Base-by-base conservation (phyloP, 208 protist species). In the Crithidia expoeki region DNA sequence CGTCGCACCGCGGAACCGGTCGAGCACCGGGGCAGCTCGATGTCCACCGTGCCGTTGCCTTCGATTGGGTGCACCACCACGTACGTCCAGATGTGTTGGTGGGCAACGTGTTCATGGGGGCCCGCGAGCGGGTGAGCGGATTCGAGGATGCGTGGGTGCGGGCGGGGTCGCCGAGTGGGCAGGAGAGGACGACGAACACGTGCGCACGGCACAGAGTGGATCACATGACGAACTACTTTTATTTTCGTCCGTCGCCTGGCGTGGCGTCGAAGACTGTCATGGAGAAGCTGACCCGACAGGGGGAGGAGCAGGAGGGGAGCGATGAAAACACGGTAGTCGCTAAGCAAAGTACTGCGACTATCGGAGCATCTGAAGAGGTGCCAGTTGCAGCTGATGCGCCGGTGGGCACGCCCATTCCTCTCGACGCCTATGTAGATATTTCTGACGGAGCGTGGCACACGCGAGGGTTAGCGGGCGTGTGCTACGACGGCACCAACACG, bases 181-280 rank as follows among this genome's bases (percentile, higher is more conserved):
- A 92, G 64, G 90, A 87, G 65, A 74, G 83, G 28, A 95, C 90
- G 23, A 93, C 77, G 4, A 91, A 95, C 72, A 95, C 90, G 23
- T 90, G 80, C 36, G 68, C 58, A 27, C 65, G 56, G 12, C 84
- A 90, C 63, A 68, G 73, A 11, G 59, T 63, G 46, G 80, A 82
- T 27, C 59, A 52, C n/a, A 36, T 70, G 64, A 92, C 90, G 2
- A 95, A 95, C 74, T 84, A 84, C 53, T 91, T 68, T 74, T 95
- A 95, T 63, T 93, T 90, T 68, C 38, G 79, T 17, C 83, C 85
- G 14, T 79, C 84, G 4, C 68, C 52, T 1, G 42, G 59, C 5
- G 52, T 77, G 49, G 66, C 42, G 2, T 46, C 70, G 4, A 23
- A 40, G 25, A 38, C 28, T 4, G 44, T 16, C 36, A 47, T 65